These are phyloP conservation scores for Pleurotus cornucopiae DNA, from an alignment of 768 basidiomycete genomes.

Conservation along the genomic window DNA sequence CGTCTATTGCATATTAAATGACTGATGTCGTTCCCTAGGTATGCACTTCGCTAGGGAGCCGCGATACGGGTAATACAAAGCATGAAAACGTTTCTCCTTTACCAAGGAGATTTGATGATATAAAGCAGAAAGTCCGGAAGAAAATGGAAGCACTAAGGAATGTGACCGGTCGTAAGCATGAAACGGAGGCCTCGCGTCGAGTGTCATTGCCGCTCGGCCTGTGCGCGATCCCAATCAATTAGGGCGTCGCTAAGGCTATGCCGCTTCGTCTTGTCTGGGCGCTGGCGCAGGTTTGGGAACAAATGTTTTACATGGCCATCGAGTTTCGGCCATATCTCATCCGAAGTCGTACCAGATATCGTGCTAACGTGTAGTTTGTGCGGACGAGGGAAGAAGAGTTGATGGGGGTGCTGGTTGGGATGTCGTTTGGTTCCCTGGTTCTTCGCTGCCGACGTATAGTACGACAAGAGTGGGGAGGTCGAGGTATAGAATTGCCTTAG, in stretches of 20 bases:
- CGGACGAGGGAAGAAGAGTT: constrained; percentile 41
- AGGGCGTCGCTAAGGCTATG: constrained; percentile 55
- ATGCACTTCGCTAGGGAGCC: constrained; percentile 43
- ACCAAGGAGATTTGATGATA: too few species aligned
- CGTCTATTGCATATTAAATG: background rate
- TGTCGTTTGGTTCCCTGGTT: constrained; percentile 19
- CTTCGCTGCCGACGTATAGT: constrained; percentile 43
- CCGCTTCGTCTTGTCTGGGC: constrained; percentile 38
- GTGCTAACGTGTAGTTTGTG: constrained; percentile 51
- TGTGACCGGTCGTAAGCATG: background rate
- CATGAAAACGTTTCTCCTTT: too few species aligned
- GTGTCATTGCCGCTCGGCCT: background rate
- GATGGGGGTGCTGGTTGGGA: constrained; percentile 45
- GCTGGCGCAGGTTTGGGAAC: constrained; percentile 59
- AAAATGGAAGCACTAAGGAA: too few species aligned
- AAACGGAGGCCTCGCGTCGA: too few species aligned
- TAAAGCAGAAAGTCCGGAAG: too few species aligned
- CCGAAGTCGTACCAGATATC: constrained; percentile 70
- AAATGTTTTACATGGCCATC: constrained; percentile 53
- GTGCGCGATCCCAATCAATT: constrained; percentile 17
- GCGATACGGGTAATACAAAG: too few species aligned
- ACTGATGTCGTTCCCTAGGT: constrained; percentile 32
- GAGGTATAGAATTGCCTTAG: constrained; percentile 72
- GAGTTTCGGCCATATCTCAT: constrained; percentile 88
- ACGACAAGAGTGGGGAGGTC: constrained; percentile 76